Percentiles rank a stretch among this genome's conserved stretches.
Evolutionary conservation across 805 yeast species (phyloP).

Genomic region (Yamadazyma philogaea): DNA sequence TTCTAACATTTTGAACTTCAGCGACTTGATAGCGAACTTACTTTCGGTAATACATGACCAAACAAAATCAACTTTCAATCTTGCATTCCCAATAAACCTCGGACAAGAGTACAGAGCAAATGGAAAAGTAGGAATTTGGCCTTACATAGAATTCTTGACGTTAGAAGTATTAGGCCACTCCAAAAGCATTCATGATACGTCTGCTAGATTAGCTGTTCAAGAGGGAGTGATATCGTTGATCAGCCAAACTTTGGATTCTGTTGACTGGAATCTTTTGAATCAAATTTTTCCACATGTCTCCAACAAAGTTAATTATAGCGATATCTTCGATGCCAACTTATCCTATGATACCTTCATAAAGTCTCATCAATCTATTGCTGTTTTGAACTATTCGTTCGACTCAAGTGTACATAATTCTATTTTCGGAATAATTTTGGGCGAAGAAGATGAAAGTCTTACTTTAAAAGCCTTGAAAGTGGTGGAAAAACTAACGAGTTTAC

Average conservation of each 20-base stretch:
- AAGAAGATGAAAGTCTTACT: constrained; percentile 45
- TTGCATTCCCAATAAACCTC: constrained; percentile 60
- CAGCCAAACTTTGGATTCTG: constrained; percentile 30
- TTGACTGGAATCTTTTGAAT: constrained; percentile 46
- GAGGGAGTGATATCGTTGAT: constrained; percentile 51
- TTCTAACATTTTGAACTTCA: constrained; percentile 56
- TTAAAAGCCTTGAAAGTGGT: constrained; percentile 33
- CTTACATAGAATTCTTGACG: constrained; percentile 73
- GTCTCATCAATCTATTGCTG: constrained; percentile 67
- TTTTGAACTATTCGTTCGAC: constrained; percentile 59
- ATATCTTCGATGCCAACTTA: constrained; percentile 28
- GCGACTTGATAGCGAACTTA: constrained; percentile 48
- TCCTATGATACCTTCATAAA: constrained; percentile 39
- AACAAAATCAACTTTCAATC: constrained; percentile 21
- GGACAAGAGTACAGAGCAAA: constrained; percentile 55
- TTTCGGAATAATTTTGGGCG: constrained; percentile 55
- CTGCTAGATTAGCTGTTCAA: constrained; percentile 48
- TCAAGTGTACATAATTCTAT: constrained; percentile 55
- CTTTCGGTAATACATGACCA: constrained; percentile 35
- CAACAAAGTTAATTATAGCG: background rate
- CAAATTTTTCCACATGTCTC: constrained; percentile 44
- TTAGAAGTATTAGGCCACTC: constrained; percentile 62
- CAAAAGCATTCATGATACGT: constrained; percentile 28
- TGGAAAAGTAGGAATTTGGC: constrained; percentile 63
- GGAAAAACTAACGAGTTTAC: constrained; percentile 21